Evolutionary conservation across 75 land plant species (phyloP), one percentile per base, ranked within the genome.

Genomic region (Adiantum capillusveneris): DNA sequence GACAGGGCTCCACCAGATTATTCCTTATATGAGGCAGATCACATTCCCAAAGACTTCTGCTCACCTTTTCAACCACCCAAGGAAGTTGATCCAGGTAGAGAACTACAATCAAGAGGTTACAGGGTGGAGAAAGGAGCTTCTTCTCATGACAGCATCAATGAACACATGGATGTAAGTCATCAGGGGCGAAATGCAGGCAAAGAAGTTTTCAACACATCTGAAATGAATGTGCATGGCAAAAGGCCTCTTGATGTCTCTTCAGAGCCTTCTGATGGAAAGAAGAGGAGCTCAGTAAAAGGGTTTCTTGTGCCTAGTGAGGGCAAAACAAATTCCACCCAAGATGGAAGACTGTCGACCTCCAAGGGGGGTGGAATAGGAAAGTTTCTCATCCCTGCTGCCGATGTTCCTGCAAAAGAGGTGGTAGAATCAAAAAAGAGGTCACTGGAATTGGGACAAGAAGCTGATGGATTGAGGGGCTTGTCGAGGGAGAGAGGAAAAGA

Each of bases 401-500:
- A 62, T 30, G 58, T 60, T 36, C 63, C 72, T 22, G 37, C 27
- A 16, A 62, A 68, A 53, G 69, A 71, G 22, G 60, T 48, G 14
- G 45, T 50, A 0, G 51, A 57, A 39, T 22, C 2, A 58, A 29
- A 11, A 67, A 73, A 37, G 64, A 46, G 52, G 79, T 73, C 44
- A 18, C 41, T 43, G 67, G 72, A 55, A 74, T 52, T 53, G 65
- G 51, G 57, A 69, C 68, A 30, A 37, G 50, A 56, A 48, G 48
- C 25, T 56, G 48, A 20, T 18, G 44, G 46, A 24, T 25, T 62
- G 41, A 29, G 28, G 21, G 64, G 69, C 19, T 26, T 44, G 11
- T 45, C 68, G 0, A 72, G 76, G 39, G 76, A 72, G 20, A 62
- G 43, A 51, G 39, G 34, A 43, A 73, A 18, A 34, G 44, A 64